Evolutionary conservation across 805 yeast genomes (phyloP).

Genomic region (Kuraishia capsulata): DNA sequence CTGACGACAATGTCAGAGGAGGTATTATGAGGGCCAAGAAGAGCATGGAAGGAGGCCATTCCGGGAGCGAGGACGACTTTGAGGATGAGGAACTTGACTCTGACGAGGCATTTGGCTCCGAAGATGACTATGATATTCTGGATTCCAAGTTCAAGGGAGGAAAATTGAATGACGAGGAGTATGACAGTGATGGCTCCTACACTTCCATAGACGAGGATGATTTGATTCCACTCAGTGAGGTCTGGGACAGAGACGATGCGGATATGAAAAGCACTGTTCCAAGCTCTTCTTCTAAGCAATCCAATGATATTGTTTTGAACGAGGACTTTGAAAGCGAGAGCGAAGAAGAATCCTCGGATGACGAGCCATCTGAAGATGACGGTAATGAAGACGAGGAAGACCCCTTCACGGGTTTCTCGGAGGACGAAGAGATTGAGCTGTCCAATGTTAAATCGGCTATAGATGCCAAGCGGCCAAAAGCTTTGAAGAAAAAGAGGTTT

Average conservation of each 20-base stretch:
- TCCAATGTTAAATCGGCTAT: constrained; percentile 34
- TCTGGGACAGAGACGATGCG: constrained; percentile 75
- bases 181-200: constrained; percentile 38
- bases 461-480: constrained; percentile 22
- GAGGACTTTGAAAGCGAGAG: constrained; percentile 15
- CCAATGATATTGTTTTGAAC: constrained; percentile 19
- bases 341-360: constrained; percentile 15
- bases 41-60: constrained; percentile 5
- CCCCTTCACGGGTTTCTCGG: constrained; percentile 23
- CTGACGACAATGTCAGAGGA: background rate
- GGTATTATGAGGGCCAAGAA: background rate
- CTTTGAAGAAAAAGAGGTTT: constrained; percentile 31
- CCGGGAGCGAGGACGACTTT: constrained; percentile 19
- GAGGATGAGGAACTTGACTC: constrained; percentile 40
- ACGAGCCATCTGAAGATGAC: no score
- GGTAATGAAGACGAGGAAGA: constrained; percentile 13
- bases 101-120: constrained; percentile 84
- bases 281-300: no score
- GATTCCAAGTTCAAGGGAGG: constrained; percentile 64
- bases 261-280: constrained; percentile 22
- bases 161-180: constrained; percentile 16
- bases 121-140: constrained; percentile 54
- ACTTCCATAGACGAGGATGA: constrained; percentile 70
- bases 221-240: constrained; percentile 71
- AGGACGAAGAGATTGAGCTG: constrained; percentile 45